A percentile compares a stretch with the other conserved stretches of the same genome.
Conservation (phyloP, 768 basidiomycete species). For the Filobasidium wieringae region DNA sequence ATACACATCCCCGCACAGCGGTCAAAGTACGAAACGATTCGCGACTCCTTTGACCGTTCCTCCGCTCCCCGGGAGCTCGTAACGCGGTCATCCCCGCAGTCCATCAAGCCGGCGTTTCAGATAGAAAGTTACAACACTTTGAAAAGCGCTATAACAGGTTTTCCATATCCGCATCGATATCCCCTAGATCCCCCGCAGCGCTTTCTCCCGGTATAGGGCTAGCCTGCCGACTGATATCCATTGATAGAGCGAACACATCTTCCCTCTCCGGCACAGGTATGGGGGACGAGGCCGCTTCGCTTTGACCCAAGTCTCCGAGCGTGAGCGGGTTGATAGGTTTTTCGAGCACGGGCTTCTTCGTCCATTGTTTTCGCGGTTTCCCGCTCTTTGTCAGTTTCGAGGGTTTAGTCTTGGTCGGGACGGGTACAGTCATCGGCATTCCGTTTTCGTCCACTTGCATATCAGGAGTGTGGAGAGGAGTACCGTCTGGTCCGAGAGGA, state of each 20-base stretch:
- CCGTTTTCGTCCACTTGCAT: background rate
- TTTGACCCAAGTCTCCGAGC: background rate
- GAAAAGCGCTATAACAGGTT: background rate
- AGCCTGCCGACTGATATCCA: background rate
- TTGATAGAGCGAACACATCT: background rate
- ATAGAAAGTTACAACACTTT: no score
- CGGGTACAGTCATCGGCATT: background rate
- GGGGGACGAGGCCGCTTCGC: background rate
- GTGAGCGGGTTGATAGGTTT: no score
- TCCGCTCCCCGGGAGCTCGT: no score
- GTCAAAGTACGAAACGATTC: no score
- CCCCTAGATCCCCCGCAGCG: background rate
- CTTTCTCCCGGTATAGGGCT: background rate
- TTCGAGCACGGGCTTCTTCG: no score
- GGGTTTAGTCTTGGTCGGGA: background rate
- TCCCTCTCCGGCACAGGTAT: background rate
- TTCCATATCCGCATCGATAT: background rate
- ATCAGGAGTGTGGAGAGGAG: background rate
- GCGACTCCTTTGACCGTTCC: no score
- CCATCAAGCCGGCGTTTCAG: no score
- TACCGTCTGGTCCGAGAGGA: background rate
- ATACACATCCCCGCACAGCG: no score
- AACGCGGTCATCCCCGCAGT: no score
- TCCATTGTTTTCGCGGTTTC: background rate
- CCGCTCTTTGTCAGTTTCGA: background rate